Base-by-base conservation (phyloP, 2,329 filamentous ascomycete genomes). In the Talaromyces sp. region DNA sequence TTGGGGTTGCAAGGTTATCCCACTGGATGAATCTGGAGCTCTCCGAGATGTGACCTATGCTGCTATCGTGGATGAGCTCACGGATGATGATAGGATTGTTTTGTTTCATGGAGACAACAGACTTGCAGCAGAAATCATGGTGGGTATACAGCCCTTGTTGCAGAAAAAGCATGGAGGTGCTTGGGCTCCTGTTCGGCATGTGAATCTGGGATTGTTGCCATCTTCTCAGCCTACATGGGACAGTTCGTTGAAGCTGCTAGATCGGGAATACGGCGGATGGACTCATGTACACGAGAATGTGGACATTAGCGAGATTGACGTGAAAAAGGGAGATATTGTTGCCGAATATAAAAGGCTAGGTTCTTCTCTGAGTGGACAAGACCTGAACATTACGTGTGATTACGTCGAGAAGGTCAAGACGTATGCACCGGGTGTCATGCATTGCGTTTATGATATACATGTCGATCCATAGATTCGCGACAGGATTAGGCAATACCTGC, bases 51-150 rank as follows among this genome's bases (percentile, higher is more conserved):
- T 28, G 2, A 30, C 23, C 8, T 36, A 55, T 42, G 58, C 36
- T 18, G 12, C 9, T 28, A 69, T 79, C 23, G 72, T 76, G 34
- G 67, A 70, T 12, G 34, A 61, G 30, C 65, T 73, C 31, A 59
- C 66, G 7, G 81, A 81, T 27, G 74, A 75, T 0, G 82, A 85
- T 66, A 79, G 79, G 59, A 87, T 92, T 42, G 71, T 90, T 0
- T 82, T 92, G 1, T 90, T 92, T 66, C 75, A 86, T 42, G 89
- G 92, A 66, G 84, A 88, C 71, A 93, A 93, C 67, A 73, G 73
- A 33, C 76, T 78, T 63, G 87, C 88, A 0, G 74, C 75, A 7
- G 63, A 73, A 18, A 75, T 79, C 59, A 70, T 80, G 66, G 68
- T 67, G 30, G 67, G 68, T 9, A 70, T 76, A 18, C 75, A 66